Base-by-base conservation (phyloP, 75 land plant species). In the Pinus tabuliformis region DNA sequence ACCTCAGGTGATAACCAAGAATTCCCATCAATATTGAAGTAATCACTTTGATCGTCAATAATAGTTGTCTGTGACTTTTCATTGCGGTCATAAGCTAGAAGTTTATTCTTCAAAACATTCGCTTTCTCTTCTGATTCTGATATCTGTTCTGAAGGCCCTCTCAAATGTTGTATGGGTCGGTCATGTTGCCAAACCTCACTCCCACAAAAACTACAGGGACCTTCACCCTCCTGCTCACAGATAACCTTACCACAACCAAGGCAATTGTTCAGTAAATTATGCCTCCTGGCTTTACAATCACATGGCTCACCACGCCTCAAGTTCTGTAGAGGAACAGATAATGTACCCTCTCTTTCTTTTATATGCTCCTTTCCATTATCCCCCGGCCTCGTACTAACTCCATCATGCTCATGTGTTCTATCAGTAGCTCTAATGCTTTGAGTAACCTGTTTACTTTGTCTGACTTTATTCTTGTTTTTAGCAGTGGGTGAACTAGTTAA, bases 21-120 rank as follows among this genome's bases (percentile, higher is more conserved):
- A 73, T 91, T 92, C 42, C 87, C 93, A 70, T 95, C 98, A 66
- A 94, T 81, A 52, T 91, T 86, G 78, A 91, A 95, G 77, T 87
- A 91, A 74, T 95, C 96, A 81, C 94, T 89, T 82, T 95, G 96
- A 78, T 95, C 98, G 84, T 93, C 96, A 76, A 95, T 95, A 63
- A 95, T 93, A 36, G 93, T 93, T 14, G 92, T 95, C 28, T 94
- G 86, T 21, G 89, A 89, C 24, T 96, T 88, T 70, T 92, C 80
- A 59, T 88, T 85, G 33, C 96, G 83, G 84, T 93, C 98, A 84
- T 87, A 91, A 3, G 89, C 96, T 57, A 93, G 87, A 74, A 95
- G 92, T 79, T 92, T 86, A 72, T 95, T 90, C 70, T 93, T 91
- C 96, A 75, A 90, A 90, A 86, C 91, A 93, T 3, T 86, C 77